These are phyloP conservation scores for Telopea speciosissima DNA, from an alignment of 177 flowering plant genomes.

Conservation along the genomic window DNA sequence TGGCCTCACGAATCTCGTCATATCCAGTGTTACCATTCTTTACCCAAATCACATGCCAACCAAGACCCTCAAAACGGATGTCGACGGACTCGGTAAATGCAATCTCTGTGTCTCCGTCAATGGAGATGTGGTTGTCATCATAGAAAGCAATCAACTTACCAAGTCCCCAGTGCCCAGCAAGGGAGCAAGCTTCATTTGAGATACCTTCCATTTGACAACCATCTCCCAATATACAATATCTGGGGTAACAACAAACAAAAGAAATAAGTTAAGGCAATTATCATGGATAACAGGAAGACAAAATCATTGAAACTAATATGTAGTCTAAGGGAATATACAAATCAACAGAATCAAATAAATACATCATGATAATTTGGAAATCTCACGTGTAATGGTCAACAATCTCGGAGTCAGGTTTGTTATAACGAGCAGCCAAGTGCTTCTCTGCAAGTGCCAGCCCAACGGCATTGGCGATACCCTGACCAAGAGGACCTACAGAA, in stretches of 20 bases:
- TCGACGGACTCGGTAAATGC: conserved; percentile 92
- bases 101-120: conserved; percentile 93
- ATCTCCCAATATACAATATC: conserved; percentile 85
- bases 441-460: conserved; percentile 99
- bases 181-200: conserved; percentile 84
- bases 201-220: conserved; percentile 99
- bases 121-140: conserved; percentile 93
- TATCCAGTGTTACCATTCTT: conserved; percentile 90
- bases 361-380: neutral
- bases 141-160: conserved; percentile 90
- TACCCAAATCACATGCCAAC: conserved; percentile 98
- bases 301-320: too few species aligned
- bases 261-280: too few species aligned
- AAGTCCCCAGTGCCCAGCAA: conserved; percentile 95
- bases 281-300: too few species aligned
- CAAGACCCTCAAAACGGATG: conserved; percentile 85
- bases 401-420: conserved; percentile 80
- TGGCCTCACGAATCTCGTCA: conserved; percentile 93
- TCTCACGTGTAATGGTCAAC: conserved; percentile 95
- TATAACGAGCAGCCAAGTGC: conserved; percentile 95
- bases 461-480: conserved; percentile 94
- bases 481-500: conserved; percentile 91
- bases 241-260: conserved; percentile 14
- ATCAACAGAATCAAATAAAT: conserved; percentile 6
- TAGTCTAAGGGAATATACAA: too few species aligned